Evolutionary conservation across 2,329 filamentous ascomycete genomes (phyloP), one percentile per base, ranked within the genome.

Genomic region (Botrytis hyacinthi): DNA sequence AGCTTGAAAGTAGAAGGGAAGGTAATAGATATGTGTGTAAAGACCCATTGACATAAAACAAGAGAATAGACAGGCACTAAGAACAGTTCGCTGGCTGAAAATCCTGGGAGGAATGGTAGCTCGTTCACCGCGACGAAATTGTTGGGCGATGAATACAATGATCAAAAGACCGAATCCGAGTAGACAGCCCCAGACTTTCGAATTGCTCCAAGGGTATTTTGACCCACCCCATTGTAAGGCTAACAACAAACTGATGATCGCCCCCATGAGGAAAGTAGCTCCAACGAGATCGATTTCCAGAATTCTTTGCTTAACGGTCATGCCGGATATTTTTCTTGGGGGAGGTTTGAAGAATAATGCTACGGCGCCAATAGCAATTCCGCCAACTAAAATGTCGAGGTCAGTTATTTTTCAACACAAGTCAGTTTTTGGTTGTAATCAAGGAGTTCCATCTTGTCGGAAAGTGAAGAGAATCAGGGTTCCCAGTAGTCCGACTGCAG

Each of bases 1-100:
- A 46, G 83, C 82, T 81, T 88, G 85, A 78, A 88, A 87, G 81
- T 85, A 87, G 75, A 87, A 82, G 4, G 86, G 86, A 18, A 87
- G 79, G 74, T 85, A 85, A 63, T 35, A 73, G 10, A 73, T 71
- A 35, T 73, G 68, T 18, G 93, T 83, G 75, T 76, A 81, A 73
- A 74, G 73, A 71, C 75, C 82, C 82, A 78, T 82, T 48, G 80
- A 80, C 76, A 80, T 77, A 76, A 77, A 83, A 71, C 74, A 82
- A 70, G 74, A 82, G 76, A 75, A 84, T 22, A 81, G 72, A 66
- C 81, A 78, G 2, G 81, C 79, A 32, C 75, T 80, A 1, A 81
- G 75, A 35, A 85, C 81, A 32, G 81, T 82, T 9, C 82, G 80
- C 60, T 84, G 80, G 1, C 75, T 76, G 16, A 88, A 75, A 57